Evolutionary conservation across 176 grass and related monocot species (phyloP), one percentile per base, ranked within the genome.

Genomic region (Elaeis guineensis): DNA sequence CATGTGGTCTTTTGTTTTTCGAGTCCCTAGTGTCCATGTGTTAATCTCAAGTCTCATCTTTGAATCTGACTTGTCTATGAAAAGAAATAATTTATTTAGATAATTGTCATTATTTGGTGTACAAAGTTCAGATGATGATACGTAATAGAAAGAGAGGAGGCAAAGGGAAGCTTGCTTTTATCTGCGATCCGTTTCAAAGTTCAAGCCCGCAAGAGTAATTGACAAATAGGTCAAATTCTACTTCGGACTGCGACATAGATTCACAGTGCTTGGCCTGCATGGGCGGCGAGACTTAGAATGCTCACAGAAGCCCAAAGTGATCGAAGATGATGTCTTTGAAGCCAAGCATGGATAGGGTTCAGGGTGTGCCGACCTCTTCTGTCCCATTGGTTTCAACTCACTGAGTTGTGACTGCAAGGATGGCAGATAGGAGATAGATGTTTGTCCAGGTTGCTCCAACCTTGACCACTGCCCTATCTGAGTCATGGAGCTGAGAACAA

Each of bases 391-490:
- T 44, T n/a, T 61, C 0, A 26, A 6, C 7, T 61, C 25, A n/a
- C 26, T 12, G 25, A 61, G 58, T 19, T 35, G 26, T 61, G 58
- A 29, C 17, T 32, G 26, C 58, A 5, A 39, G n/a, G 6, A n/a
- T 19, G 58, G 25, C 58, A 29, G 9, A 61, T 61, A n/a, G 30
- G 22, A 61, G 17, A 19, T 61, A 18, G 26, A 5, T n/a, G 22
- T 14, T 61, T 39, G 58, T 61, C 26, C 30, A 61, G n/a, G 25
- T 29, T 61, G 22, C 26, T 61, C 58, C 58, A 19, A 61, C 16
- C 30, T 35, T 23, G 17, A 30, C 3, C 25, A 17, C 5, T 61
- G 24, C 58, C 18, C 9, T 21, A 21, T 17, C 4, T 8, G 26
- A 30, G 16, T 19, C 25, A 7, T 29, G 35, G 28, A 61, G 58